Evolutionary conservation across 164 flowering plant genomes (phyloP), one percentile per base, ranked within the genome.

Genomic region (Tinospora cordifolia): DNA sequence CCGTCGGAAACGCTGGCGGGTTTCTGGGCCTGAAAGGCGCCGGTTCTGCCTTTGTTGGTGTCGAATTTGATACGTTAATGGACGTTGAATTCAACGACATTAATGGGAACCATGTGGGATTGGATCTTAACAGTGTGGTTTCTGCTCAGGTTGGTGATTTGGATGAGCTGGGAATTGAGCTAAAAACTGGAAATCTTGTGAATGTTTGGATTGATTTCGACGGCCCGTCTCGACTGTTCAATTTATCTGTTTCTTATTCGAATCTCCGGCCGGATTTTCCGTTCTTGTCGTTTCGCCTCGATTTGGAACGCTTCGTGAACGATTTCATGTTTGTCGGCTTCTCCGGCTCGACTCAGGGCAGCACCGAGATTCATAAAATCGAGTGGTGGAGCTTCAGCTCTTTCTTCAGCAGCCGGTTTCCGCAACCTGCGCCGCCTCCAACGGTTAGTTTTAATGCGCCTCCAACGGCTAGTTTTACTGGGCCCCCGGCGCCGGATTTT

Each of bases 371-470:
- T 47, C 99, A 92, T 75, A 87, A 77, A 63, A 78, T 94, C 15
- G 87, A 87, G 44, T 88, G 96, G 97, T 94, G 98, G 98, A 94
- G 93, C 71, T 94, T 94, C 74, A 80, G 79, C 51, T 92, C 99
- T 2, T 82, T 85, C 0, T 85, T 87, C 36, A 78, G 70, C 15
- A 76, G 77, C 0, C 40, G 39, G 67, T 39, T 79, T 1, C 57
- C 27, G 24, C 34, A 58, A 17, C 63, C 81, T 0, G 34, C 75
- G 19, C 36, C 85, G 0, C 82, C 86, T 13, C 74, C 88, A 34
- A 3, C 68, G 47, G 38, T 39, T 26, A 17, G 27, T 15, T 24
- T 63, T 44, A 8, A 34, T 0, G 15, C 36, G 26, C 82, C 81
- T 3, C 85, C 79, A 41, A 60, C 80, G 36, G 36, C 36, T 30